Conservation (phyloP, 768 basidiomycete species). For the Tricholoma furcatifolium region DNA sequence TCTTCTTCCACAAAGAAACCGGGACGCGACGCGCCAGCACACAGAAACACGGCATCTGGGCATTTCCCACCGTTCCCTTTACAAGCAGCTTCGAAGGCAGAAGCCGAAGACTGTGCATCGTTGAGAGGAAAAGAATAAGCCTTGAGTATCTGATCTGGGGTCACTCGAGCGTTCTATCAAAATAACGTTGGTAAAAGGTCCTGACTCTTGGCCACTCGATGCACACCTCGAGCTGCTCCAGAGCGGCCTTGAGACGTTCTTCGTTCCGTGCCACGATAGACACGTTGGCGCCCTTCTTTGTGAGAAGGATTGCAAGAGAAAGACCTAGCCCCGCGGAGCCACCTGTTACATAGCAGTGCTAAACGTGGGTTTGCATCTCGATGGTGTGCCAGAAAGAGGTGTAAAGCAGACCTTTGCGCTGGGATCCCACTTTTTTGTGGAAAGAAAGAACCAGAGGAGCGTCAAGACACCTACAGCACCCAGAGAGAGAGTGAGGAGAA, state of each 20-base stretch:
- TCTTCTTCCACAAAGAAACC: constrained; percentile 73
- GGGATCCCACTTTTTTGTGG: constrained; percentile 42
- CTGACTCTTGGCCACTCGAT: constrained; percentile 36
- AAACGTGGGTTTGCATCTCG: neutral
- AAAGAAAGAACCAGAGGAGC: constrained; percentile 19
- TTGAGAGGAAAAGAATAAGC: constrained; percentile 67
- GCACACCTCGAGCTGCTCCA: constrained; percentile 65
- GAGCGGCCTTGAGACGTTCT: constrained; percentile 59
- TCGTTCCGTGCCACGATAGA: constrained; percentile 84
- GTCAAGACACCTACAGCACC: constrained; percentile 1
- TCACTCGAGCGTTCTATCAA: constrained; percentile 49
- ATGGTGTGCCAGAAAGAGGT: neutral
- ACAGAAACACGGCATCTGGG: constrained; percentile 78
- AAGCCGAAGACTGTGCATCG: constrained; percentile 47
- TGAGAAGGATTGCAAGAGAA: constrained; percentile 67
- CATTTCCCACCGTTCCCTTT: constrained; percentile 49
- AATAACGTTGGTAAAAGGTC: constrained; percentile 13
- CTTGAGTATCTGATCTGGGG: constrained; percentile 59
- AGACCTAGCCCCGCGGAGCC: constrained; percentile 86
- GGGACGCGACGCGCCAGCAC: constrained; percentile 74
- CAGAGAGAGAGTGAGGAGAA: neutral
- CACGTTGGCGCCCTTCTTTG: constrained; percentile 72
- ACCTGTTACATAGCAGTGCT: constrained; percentile 90
- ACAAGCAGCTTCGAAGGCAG: constrained; percentile 64
- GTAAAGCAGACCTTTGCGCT: constrained; percentile 32